Evolutionary conservation across 805 yeast genomes (phyloP).

Genomic region (Candida pseudofarinosa): DNA sequence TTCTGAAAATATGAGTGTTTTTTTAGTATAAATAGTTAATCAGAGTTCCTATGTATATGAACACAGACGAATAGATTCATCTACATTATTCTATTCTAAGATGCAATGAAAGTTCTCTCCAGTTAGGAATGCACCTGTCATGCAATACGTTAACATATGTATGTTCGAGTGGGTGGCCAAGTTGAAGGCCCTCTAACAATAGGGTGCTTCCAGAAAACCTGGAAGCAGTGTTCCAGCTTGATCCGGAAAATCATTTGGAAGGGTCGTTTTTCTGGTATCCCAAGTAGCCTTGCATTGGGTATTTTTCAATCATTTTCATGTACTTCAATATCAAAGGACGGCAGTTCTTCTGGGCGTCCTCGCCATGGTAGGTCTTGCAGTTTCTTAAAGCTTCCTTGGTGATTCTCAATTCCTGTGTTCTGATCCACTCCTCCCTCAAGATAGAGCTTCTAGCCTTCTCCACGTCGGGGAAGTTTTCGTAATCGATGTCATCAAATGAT

Average conservation of each 20-base stretch:
- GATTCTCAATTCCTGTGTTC: conserved; percentile 61
- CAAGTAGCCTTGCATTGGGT: conserved; percentile 66
- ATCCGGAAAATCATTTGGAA: conserved; percentile 19
- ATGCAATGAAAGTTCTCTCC: not conserved
- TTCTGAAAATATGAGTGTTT: not conserved
- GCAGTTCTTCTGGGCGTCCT: conserved; percentile 64
- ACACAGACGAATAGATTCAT: not conserved
- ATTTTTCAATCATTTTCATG: conserved; percentile 68
- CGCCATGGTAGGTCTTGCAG: conserved; percentile 61
- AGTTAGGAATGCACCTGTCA: not conserved
- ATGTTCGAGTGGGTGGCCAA: not conserved
- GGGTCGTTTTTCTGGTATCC: conserved; percentile 92
- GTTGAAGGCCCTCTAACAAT: not conserved
- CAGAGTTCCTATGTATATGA: not conserved
- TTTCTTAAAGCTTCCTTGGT: conserved; percentile 72
- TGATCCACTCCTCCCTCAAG: conserved; percentile 76
- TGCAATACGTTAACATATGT: not conserved
- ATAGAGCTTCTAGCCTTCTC: conserved; percentile 72
- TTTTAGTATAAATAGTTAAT: not conserved
- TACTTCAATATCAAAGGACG: conserved; percentile 73
- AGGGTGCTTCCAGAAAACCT: not conserved
- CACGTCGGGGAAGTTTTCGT: conserved; percentile 58
- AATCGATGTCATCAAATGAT: conserved; percentile 80
- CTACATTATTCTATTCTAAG: not conserved
- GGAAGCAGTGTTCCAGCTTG: not conserved